Percentiles rank a stretch among this genome's conserved stretches.
These are phyloP conservation scores for Venturia pyrina DNA, from an alignment of 2,329 filamentous ascomycete species.

Conservation along the genomic window DNA sequence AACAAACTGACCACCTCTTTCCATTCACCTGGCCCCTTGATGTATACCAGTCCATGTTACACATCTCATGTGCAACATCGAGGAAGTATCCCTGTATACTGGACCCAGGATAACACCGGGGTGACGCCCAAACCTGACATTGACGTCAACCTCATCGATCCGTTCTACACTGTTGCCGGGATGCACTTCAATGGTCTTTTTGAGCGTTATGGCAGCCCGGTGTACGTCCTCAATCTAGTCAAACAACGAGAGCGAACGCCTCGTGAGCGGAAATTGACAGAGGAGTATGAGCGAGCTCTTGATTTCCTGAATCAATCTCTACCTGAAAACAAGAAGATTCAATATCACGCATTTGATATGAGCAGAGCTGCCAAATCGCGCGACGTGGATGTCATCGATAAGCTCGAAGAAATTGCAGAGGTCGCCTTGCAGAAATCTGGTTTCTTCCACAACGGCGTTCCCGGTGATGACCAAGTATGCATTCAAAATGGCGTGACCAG, in stretches of 20 bases:
- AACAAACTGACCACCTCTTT: conserved; percentile 93
- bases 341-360: conserved; percentile 98
- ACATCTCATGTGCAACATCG: conserved; percentile 96
- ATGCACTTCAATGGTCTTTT: conserved; percentile 94
- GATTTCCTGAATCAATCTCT: conserved; percentile 92
- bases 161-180: conserved; percentile 87
- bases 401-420: conserved; percentile 79
- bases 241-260: conserved; percentile 77
- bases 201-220: conserved; percentile 79
- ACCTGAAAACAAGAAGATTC: conserved; percentile 71
- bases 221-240: conserved; percentile 87
- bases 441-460: conserved; percentile 89
- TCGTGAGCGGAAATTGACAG: conserved; percentile 79
- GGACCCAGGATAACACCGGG: conserved; percentile 92
- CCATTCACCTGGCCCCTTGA: conserved; percentile 73
- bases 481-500: conserved; percentile 88
- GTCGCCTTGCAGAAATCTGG: conserved; percentile 76
- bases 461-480: conserved; percentile 50
- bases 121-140: conserved; percentile 96
- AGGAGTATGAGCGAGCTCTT: conserved; percentile 79
- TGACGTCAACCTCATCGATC: conserved; percentile 87
- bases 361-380: conserved; percentile 83
- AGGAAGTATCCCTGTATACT: conserved; percentile 92
- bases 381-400: conserved; percentile 89
- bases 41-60: conserved; percentile 83